phyloP scores from a whole-genome alignment of 2,329 filamentous ascomycete species.

The Apiospora phragmitis region DNA sequence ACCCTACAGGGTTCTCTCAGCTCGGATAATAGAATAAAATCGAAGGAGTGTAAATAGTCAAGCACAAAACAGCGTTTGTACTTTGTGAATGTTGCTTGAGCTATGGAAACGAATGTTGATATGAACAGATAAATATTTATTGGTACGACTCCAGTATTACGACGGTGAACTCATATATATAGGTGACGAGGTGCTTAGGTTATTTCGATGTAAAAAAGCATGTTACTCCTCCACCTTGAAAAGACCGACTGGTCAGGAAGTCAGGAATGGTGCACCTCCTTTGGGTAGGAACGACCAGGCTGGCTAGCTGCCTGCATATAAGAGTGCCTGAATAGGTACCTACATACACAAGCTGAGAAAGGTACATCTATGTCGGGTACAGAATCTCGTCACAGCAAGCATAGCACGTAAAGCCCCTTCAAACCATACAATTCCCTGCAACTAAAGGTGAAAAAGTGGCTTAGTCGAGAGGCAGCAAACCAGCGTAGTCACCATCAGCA shows the following conservation, averaged over 20 bases:
- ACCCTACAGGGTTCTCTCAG: background rate
- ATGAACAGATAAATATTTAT: background rate
- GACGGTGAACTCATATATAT: background rate
- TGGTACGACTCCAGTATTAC: background rate
- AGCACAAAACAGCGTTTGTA: background rate
- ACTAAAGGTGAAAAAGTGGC: too few species aligned
- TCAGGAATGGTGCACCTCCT: background rate
- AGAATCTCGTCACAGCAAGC: too few species aligned
- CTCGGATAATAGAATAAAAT: background rate
- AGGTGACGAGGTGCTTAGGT: background rate
- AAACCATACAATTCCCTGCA: too few species aligned
- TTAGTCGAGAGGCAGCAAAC: too few species aligned
- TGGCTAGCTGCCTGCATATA: background rate
- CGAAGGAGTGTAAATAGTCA: background rate
- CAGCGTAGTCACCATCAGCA: too few species aligned
- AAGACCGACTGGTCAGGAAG: background rate
- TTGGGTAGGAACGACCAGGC: background rate
- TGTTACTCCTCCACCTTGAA: background rate
- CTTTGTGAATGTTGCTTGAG: background rate
- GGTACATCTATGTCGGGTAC: background rate
- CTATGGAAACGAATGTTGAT: background rate
- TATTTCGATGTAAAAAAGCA: too few species aligned
- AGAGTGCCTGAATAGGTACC: too few species aligned
- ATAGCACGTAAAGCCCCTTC: too few species aligned
- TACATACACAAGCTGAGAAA: background rate